These are phyloP conservation scores for Chlorella variabilis DNA, from an alignment of 163 green algal genomes.

Conservation along the genomic window DNA sequence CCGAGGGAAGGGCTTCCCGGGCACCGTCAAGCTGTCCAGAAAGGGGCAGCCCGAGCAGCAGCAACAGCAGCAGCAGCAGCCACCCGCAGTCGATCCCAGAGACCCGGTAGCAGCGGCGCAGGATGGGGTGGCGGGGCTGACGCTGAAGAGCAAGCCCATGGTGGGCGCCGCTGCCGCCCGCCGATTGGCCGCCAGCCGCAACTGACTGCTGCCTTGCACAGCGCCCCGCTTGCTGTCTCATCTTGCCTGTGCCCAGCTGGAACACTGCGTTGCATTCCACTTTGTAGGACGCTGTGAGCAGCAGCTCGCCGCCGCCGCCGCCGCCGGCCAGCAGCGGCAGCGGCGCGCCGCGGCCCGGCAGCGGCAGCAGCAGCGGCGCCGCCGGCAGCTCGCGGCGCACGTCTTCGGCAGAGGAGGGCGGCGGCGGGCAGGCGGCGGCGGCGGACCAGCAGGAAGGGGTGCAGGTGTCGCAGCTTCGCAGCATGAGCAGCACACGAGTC, in stretches of 20 bases:
- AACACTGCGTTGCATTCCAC: background rate
- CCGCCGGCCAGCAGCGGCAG: background rate
- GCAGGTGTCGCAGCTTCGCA: conserved; percentile 41
- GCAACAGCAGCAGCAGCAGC: background rate
- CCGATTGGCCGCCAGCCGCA: background rate
- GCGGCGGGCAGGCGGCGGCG: background rate
- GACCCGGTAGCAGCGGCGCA: background rate
- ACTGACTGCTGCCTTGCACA: background rate
- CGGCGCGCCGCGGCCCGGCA: background rate
- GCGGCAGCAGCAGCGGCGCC: background rate
- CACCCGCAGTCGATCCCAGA: background rate
- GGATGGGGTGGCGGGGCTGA: conserved; percentile 10
- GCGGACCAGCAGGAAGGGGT: conserved; percentile 16
- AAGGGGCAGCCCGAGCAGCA: background rate
- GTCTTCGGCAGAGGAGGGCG: background rate
- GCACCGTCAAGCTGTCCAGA: conserved; percentile 31
- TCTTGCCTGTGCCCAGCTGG: background rate
- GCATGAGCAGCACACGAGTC: conserved; percentile 47
- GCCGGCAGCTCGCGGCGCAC: conserved; percentile 1
- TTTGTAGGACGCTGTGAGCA: conserved; percentile 16
- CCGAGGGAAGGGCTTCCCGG: conserved; percentile 25
- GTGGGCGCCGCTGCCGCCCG: background rate
- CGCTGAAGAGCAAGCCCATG: conserved; percentile 13
- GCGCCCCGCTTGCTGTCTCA: background rate
- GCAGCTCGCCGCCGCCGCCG: conserved; percentile 4